A percentile compares a stretch with the other conserved stretches of the same genome.
Conservation (phyloP, 768 basidiomycete genomes). For the Cyclocybe cylindracea region DNA sequence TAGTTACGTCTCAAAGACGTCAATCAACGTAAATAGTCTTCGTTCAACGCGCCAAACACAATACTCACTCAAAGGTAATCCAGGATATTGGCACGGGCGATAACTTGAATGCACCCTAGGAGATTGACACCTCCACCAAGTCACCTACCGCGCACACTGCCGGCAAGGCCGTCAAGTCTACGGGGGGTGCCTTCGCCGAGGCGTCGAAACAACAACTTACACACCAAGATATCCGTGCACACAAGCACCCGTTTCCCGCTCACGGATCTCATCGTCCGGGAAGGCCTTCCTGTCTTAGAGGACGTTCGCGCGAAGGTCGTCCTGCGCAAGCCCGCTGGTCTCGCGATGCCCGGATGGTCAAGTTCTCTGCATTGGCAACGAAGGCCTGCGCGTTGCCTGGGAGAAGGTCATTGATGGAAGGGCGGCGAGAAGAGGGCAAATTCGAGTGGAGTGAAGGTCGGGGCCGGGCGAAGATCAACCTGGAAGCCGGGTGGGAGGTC, state of each 20-base stretch:
- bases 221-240: constrained; percentile 45
- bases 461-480: constrained; percentile 38
- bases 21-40: constrained; percentile 36
- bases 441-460: constrained; percentile 55
- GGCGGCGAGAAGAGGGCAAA: constrained; percentile 53
- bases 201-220: constrained; percentile 44
- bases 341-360: constrained; percentile 46
- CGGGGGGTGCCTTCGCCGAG: constrained; percentile 45
- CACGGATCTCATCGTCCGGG: constrained; percentile 44
- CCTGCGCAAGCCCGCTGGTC: constrained; percentile 45
- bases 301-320: constrained; percentile 49
- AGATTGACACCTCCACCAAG: constrained; percentile 41
- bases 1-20: constrained; percentile 55
- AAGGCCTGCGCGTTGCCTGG: constrained; percentile 35
- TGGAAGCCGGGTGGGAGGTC: constrained; percentile 56
- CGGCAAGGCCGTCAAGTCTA: constrained; percentile 30
- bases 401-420: constrained; percentile 40
- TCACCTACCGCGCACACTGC: constrained; percentile 45
- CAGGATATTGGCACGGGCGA: constrained; percentile 52
- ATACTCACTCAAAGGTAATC: neutral
- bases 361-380: constrained; percentile 27
- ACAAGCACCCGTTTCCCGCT: constrained; percentile 54
- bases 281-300: constrained; percentile 43
- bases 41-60: neutral
- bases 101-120: constrained; percentile 56